Evolutionary conservation across 805 yeast species (phyloP).

Genomic region (Lachancea mirantina): DNA sequence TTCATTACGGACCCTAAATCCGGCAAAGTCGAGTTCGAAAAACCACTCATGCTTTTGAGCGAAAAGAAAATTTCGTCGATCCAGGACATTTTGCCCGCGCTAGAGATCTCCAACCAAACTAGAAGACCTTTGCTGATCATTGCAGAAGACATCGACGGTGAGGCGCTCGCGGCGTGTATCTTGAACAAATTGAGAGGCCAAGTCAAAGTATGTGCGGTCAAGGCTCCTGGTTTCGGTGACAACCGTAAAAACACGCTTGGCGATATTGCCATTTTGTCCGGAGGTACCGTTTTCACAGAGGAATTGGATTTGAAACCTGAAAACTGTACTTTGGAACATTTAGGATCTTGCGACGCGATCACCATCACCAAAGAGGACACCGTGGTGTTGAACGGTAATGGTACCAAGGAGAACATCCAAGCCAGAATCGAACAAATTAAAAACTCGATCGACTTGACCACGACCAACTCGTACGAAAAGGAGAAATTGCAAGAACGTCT

Average conservation of each 20-base stretch:
- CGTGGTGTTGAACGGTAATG: conserved; percentile 87
- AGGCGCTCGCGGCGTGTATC: conserved; percentile 96
- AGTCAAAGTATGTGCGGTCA: conserved; percentile 91
- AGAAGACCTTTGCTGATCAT: conserved; percentile 89
- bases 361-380: conserved; percentile 95
- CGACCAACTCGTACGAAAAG: conserved; percentile 80
- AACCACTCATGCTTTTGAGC: conserved; percentile 78
- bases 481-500: conserved; percentile 96
- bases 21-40: conserved; percentile 92
- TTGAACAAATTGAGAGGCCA: conserved; percentile 97
- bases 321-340: conserved; percentile 79
- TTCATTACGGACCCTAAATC: conserved; percentile 88
- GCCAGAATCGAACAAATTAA: conserved; percentile 94
- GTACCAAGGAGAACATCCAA: conserved; percentile 69
- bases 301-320: conserved; percentile 94
- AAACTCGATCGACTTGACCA: conserved; percentile 61
- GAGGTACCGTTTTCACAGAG: conserved; percentile 81
- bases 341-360: conserved; percentile 87
- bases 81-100: conserved; percentile 86
- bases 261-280: conserved; percentile 93
- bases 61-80: conserved; percentile 90
- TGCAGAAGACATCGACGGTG: conserved; percentile 96
- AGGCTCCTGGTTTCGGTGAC: conserved; percentile 99
- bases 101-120: conserved; percentile 85
- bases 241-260: conserved; percentile 95